Evolutionary conservation across 371 early-diverging fungal species (phyloP), one percentile per base, ranked within the genome.

Genomic region (Fennellomyces sp.): DNA sequence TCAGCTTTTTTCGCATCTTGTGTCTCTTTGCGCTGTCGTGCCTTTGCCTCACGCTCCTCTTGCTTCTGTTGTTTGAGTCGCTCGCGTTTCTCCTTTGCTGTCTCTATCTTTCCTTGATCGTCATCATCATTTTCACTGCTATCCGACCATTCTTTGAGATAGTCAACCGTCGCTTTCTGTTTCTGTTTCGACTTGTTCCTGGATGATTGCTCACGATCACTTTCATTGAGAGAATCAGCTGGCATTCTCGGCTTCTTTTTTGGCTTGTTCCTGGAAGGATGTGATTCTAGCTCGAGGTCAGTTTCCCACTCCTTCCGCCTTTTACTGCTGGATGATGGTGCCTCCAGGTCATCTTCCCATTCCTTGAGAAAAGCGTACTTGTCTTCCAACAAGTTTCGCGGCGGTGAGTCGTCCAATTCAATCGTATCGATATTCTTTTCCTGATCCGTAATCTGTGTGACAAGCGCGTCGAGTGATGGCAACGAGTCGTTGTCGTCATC

Each of bases 401-500:
- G 27, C 2, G 55, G 41, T 38, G n/a, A 6, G 15, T 38, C 38
- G 39, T 36, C 38, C 11, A 26, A 39, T 38, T 33, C 25, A 13
- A 54, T 36, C 28, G 30, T 30, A 21, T 30, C 31, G 26, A 35
- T n/a, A 15, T 51, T 38, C 19, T 31, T 45, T 29, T 45, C 38
- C 49, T 30, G 30, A 45, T 31, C 35, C 25, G 52, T 31, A 3
- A 55, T 60, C 48, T 64, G 35, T 11, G 52, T 26, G 42, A 56
- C 56, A 13, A 60, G 53, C 30, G 39, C 54, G 12, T 39, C 64
- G 5, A 52, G 53, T n/a, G 58, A 63, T 31, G 52, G 68, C 23
- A 63, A 26, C 2, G 52, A 60, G 29, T 62, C 52, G 36, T 67
- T 58, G 28, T 59, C 64, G 11, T 51, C 38, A 31, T 53, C 53